Base-by-base conservation (phyloP, 176 grass and related monocot genomes). In the Carex scoparia region DNA sequence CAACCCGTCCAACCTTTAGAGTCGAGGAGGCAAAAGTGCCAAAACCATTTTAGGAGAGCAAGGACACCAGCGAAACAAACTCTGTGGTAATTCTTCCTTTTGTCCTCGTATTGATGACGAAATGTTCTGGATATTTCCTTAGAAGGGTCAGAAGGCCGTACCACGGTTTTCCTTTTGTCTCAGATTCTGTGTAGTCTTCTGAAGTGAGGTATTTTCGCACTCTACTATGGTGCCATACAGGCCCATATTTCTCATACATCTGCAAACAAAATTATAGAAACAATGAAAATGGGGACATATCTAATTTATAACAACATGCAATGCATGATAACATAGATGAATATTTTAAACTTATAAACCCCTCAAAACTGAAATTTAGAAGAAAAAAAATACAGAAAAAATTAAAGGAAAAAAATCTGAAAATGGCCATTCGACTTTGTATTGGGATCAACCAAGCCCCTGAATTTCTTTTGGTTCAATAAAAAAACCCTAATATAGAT, bases 201-300 rank as follows among this genome's bases (percentile, higher is more conserved):
- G 88, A 97, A 10, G 86, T 94, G 42, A 97, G 88, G 61, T 94
- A 94, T 85, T 90, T 97, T 4, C 92, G 84, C 84, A 94, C 90
- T 75, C 92, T 97, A 69, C 85, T 85, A 79, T 92, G 92, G 80
- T 94, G 92, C 94, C 94, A 97, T 59, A 97, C 37, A 85, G 85
- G 79, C 44, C 89, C 84, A 49, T 90, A 93, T 65, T 90, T 89
- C 61, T 94, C 89, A 84, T 88, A 89, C 69, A 94, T 88, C 90
- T 97, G 83, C 7, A 79, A 61, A 11, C 63, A 68, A 23, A 85
- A 56, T 54, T 88, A 72, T 2, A 65, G 38, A 42, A 48, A 32
- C 16, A 32, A 78, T 5, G 11, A 78, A 12, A 30, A 63, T 63
- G 8, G 19, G 19, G 23, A 2, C 61, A 63, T 61, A 61, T 19